Base-by-base conservation (phyloP, 345 rosid genomes). In the Acer campestre region DNA sequence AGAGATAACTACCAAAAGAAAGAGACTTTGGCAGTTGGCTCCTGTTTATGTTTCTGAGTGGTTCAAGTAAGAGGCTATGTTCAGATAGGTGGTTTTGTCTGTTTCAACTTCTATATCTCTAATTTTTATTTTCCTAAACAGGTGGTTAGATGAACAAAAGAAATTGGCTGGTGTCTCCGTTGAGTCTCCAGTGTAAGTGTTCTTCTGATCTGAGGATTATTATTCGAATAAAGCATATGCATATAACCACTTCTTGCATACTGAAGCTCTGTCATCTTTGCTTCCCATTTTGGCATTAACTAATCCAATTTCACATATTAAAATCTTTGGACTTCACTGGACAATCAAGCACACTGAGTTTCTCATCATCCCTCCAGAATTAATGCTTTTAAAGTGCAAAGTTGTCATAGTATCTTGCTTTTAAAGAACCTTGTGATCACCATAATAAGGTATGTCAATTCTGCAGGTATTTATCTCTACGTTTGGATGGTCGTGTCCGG, bases 101-200 rank as follows among this genome's bases (percentile, higher is more conserved):
- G 23, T 74, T 23, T 59, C 48, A 22, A 23, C 18, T 38, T 67
- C 53, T 31, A 65, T 61, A 29, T 27, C 67, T n/a, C 65, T 23
- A 44, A 46, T 69, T 73, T 56, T 70, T 35, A n/a, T 67, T 68
- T 27, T 29, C 49, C 62, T 23, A 23, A 77, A 35, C 85, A 94
- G 98, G 81, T 96, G 98, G 98, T 70, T 94, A 80, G 86, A 88
- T 82, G 97, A 90, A 65, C 99, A 94, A 77, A 96, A 96, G 94
- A 89, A 90, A 72, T 80, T 90, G 79, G 98, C 97, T 10, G 86
- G 89, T 74, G 87, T 96, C 49, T 81, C 95, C 63, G 78, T 87
- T 14, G 99, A 91, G 67, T 92, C 99, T 84, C 98, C 98, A 4
- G 97, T 96, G 98, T 93, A 90, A 82, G 94, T 73, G 7, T 64